A percentile compares a stretch with the other conserved stretches of the same genome.
phyloP scores from a whole-genome alignment of 2,329 filamentous ascomycete genomes.

The Diplodia intermedia region DNA sequence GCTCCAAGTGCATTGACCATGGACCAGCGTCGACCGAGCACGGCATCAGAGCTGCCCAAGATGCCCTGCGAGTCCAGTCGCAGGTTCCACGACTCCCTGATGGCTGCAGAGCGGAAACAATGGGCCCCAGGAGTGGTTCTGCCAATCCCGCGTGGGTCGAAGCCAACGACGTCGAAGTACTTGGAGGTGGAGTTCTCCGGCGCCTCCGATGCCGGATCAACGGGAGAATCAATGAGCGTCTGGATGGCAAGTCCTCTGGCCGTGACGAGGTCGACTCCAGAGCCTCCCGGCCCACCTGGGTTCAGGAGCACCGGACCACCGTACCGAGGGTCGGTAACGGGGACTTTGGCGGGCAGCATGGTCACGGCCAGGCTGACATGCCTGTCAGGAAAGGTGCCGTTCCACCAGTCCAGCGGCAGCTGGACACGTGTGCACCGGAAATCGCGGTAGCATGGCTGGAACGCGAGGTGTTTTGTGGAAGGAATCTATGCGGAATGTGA shows the following conservation, averaged over 20 bases:
- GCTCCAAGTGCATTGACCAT: conserved; percentile 49
- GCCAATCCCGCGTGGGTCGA: conserved; percentile 54
- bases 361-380: conserved; percentile 44
- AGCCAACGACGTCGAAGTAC: conserved; percentile 54
- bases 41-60: conserved; percentile 51
- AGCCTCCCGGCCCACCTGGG: conserved; percentile 54
- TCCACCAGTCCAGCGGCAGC: conserved; percentile 48
- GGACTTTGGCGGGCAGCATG: conserved; percentile 45
- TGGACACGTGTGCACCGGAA: conserved; percentile 48
- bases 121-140: conserved; percentile 44
- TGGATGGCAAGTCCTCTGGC: conserved; percentile 39
- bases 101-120: conserved; percentile 45
- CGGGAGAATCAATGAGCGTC: conserved; percentile 41
- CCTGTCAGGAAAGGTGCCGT: conserved; percentile 42
- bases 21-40: conserved; percentile 51
- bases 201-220: conserved; percentile 31
- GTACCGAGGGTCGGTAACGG: conserved; percentile 48
- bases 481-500: conserved; percentile 10
- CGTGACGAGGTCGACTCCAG: conserved; percentile 46
- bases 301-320: conserved; percentile 53
- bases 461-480: conserved; percentile 39
- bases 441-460: conserved; percentile 42
- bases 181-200: conserved; percentile 40
- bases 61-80: conserved; percentile 48
- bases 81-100: conserved; percentile 48